A percentile compares a stretch with the other conserved stretches of the same genome.
These are phyloP conservation scores for Parsonsia alboflavescens DNA, from an alignment of 257 asterid species.

Conservation along the genomic window DNA sequence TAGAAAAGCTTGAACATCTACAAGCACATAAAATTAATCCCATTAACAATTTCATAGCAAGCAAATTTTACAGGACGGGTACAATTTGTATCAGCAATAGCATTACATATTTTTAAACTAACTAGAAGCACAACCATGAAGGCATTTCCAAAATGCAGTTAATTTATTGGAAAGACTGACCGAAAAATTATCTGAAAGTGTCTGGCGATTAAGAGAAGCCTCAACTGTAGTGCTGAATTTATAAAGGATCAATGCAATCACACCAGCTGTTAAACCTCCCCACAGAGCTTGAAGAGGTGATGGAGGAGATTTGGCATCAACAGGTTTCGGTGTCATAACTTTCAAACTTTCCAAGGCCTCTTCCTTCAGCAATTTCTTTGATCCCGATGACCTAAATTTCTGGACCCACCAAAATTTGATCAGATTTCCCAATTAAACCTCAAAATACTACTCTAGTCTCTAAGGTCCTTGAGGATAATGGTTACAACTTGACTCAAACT, in stretches of 20 bases:
- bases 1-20: conserved; percentile 1
- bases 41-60: background rate
- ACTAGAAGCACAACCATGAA: background rate
- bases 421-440: conserved; percentile 5
- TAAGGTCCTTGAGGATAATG: background rate
- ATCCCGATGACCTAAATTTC: conserved; percentile 76
- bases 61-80: background rate
- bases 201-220: conserved; percentile 65
- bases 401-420: conserved; percentile 23
- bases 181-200: conserved; percentile 68
- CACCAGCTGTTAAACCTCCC: conserved; percentile 80
- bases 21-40: background rate
- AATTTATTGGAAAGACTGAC: conserved; percentile 31
- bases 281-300: conserved; percentile 74
- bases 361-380: conserved; percentile 55
- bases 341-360: conserved; percentile 73
- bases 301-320: conserved; percentile 49
- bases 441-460: background rate
- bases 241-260: conserved; percentile 59
- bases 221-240: conserved; percentile 76
- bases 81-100: background rate
- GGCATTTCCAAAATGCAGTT: background rate
- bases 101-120: background rate
- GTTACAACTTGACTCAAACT: conserved; percentile 5
- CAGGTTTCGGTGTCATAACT: conserved; percentile 48